These are phyloP conservation scores for Exophiala viscosa DNA, from an alignment of 2,329 filamentous ascomycete species.

Conservation along the genomic window DNA sequence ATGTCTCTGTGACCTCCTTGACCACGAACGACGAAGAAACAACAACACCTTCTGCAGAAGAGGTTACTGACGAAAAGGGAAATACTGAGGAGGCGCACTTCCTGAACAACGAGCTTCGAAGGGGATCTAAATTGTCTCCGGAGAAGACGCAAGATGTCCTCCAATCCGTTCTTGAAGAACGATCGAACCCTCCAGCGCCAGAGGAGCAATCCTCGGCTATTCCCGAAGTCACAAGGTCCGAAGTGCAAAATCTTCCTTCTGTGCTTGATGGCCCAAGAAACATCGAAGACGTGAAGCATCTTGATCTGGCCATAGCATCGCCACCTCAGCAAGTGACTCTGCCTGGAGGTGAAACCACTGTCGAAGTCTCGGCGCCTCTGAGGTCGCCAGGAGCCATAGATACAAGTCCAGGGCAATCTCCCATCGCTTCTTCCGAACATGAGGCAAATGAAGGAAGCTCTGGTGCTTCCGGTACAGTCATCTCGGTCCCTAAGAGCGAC, in stretches of 20 bases:
- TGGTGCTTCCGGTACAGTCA: neutral
- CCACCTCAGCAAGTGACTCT: constrained; percentile 6
- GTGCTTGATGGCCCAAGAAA: constrained; percentile 29
- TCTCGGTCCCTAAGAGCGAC: neutral
- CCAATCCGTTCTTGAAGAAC: constrained; percentile 63
- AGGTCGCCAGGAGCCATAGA: neutral
- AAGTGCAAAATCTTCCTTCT: constrained; percentile 21
- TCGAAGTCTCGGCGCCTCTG: neutral
- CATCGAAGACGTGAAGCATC: constrained; percentile 56
- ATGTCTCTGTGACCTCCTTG: constrained; percentile 74
- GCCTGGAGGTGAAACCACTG: neutral
- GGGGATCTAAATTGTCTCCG: constrained; percentile 49
- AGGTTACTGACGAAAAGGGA: constrained; percentile 32
- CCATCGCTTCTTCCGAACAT: neutral
- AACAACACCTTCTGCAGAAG: constrained; percentile 47
- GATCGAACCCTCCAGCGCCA: constrained; percentile 38
- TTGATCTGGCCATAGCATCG: constrained; percentile 52
- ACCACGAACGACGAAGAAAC: constrained; percentile 64
- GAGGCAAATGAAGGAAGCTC: neutral
- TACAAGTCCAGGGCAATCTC: neutral
- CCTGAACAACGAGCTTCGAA: constrained; percentile 35
- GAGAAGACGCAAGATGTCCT: constrained; percentile 64
- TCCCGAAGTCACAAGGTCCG: constrained; percentile 15
- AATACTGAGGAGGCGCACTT: constrained; percentile 31
- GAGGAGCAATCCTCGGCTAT: constrained; percentile 9